Base-by-base conservation (phyloP, 2,329 filamentous ascomycete genomes). In the Beauveria scarabaeidicola region DNA sequence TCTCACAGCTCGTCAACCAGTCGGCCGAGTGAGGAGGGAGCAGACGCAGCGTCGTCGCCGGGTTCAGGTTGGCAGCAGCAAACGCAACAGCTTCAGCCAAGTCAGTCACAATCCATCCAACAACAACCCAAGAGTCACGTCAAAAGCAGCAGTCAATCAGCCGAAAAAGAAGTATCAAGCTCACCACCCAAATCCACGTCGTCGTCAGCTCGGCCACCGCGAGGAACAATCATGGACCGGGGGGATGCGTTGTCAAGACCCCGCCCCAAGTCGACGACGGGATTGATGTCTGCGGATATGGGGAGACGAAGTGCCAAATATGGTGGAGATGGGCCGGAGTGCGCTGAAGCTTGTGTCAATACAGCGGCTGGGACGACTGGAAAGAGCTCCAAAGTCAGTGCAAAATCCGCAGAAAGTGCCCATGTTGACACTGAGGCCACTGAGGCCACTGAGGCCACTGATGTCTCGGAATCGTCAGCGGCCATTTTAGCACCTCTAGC, bases 1-100 rank as follows among this genome's bases (percentile, higher is more conserved):
- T 61, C 63, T 15, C 36, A 48, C 27, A 58, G 52, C 53, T 65
- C 59, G 52, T 54, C 51, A 36, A 27, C 43, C 4, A 62, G 57
- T 60, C 48, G 62, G 56, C 46, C 52, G 53, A 47, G 41, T 55
- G 58, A 56, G 6, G 41, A 60, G 5, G 23, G 50, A n/a, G n/a
- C n/a, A 6, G 61, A 60, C 11, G 21, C 17, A 32, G 32, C 51
- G 3, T 63, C 61, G 27, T 61, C 61, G 23, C 36, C 40, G 21
- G 23, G 19, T 10, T 19, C 53, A 13, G 21, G n/a, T 7, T 29
- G 29, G 29, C 40, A 43, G 38, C 36, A n/a, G 17, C 47, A 36
- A 27, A 17, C 1, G 7, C 40, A 36, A 21, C 17, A 5, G 17
- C 40, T 60, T 19, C 29, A 48, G 25, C 52, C 21, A 46, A 27